Evolutionary conservation across 441 rosid genomes (phyloP).

Genomic region (Erodium chrysanthum): DNA sequence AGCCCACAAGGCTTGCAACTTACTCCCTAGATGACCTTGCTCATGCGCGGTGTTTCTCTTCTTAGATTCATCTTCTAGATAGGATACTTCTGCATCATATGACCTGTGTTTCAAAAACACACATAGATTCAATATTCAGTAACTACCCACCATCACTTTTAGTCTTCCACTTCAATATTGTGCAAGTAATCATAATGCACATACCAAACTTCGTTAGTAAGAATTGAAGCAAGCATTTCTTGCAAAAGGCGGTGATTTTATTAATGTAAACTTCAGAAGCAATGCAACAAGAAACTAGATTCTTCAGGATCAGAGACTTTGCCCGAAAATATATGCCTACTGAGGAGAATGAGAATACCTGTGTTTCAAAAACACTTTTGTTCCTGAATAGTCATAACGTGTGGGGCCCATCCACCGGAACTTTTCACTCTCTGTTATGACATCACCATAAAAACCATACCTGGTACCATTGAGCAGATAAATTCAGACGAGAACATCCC

Average conservation of each 20-base stretch:
- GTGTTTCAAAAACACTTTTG: constrained; percentile 78
- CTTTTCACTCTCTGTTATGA: constrained; percentile 81
- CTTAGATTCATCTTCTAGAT: constrained; percentile 47
- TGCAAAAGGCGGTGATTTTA: background rate
- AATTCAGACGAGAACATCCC: constrained; percentile 17
- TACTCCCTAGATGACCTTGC: constrained; percentile 26
- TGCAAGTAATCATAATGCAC: background rate
- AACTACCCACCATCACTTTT: background rate
- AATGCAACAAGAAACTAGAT: background rate
- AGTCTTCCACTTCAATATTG: background rate
- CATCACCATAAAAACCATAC: constrained; percentile 96
- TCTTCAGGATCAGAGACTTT: background rate
- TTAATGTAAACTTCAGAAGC: background rate
- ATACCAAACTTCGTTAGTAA: background rate
- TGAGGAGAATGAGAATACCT: constrained; percentile 32
- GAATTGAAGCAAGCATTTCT: background rate
- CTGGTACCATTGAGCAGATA: constrained; percentile 31
- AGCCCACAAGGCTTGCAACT: constrained; percentile 27
- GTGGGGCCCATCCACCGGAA: constrained; percentile 98
- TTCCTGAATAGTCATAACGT: constrained; percentile 90
- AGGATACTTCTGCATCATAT: constrained; percentile 80
- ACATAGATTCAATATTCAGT: too few species aligned
- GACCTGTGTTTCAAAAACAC: constrained; percentile 44
- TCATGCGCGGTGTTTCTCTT: constrained; percentile 25
- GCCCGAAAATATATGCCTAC: constrained; percentile 3